Conservation (phyloP, 1,139 yeast species). For the Pichia sp. region DNA sequence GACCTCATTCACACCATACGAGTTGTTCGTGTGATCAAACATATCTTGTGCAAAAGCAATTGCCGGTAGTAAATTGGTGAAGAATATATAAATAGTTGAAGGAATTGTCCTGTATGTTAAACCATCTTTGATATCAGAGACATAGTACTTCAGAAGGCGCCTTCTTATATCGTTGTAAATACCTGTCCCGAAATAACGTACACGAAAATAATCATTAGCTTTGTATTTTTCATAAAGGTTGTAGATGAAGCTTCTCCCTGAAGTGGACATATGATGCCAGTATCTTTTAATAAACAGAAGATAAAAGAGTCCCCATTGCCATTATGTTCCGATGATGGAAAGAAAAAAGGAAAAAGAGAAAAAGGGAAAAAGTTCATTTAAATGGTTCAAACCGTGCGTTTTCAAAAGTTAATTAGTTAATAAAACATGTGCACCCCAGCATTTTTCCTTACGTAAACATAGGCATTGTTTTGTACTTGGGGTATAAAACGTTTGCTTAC, state of each 20-base stretch:
- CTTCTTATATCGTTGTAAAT: conserved; percentile 50
- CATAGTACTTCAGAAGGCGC: conserved; percentile 58
- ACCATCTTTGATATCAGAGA: conserved; percentile 78
- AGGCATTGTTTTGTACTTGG: too few relatives aligned
- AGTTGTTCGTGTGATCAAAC: conserved; percentile 82
- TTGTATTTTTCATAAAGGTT: conserved; percentile 8
- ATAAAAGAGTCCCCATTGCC: too few relatives aligned
- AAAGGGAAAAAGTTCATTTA: too few relatives aligned
- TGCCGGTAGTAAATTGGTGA: conserved; percentile 89
- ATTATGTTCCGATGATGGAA: too few relatives aligned
- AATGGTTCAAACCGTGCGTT: too few relatives aligned
- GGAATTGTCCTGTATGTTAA: conserved; percentile 87
- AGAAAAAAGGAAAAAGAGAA: too few relatives aligned
- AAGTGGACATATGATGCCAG: not conserved
- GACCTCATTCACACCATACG: conserved; percentile 90
- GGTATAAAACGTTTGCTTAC: too few relatives aligned
- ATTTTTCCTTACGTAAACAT: too few relatives aligned
- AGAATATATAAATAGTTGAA: conserved; percentile 72
- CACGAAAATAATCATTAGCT: conserved; percentile 20
- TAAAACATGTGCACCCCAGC: too few relatives aligned
- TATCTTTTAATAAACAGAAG: not conserved
- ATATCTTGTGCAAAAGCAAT: conserved; percentile 95
- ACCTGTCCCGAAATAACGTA: conserved; percentile 46
- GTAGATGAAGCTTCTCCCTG: not conserved
- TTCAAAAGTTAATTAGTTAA: too few relatives aligned